Evolutionary conservation across 2,329 filamentous ascomycete species (phyloP).

Genomic region (Aspergillus texensis): DNA sequence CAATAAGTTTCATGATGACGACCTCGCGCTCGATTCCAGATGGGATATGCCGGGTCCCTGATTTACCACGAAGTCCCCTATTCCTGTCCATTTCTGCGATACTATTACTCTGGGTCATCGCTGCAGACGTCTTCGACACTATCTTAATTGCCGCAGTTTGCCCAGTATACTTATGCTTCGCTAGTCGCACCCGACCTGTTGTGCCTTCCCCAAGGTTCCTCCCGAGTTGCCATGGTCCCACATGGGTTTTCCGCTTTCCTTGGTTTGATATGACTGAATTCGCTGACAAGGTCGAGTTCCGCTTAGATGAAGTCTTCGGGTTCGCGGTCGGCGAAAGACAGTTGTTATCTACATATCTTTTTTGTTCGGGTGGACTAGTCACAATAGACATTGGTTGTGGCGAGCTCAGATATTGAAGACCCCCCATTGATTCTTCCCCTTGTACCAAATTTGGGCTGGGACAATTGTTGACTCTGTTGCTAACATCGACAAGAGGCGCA

Average conservation of each 20-base stretch:
- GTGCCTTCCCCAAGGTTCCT: conserved; percentile 87
- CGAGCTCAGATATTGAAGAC: conserved; percentile 21
- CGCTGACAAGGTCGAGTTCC: conserved; percentile 57
- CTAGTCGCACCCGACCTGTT: conserved; percentile 83
- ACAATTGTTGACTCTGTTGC: conserved; percentile 51
- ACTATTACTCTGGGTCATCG: conserved; percentile 81
- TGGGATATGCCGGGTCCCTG: conserved; percentile 72
- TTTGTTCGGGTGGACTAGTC: conserved; percentile 29
- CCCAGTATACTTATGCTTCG: conserved; percentile 75
- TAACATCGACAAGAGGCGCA: conserved; percentile 52
- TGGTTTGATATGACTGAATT: conserved; percentile 58
- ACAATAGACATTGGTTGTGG: conserved; percentile 32
- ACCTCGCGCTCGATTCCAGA: conserved; percentile 92
- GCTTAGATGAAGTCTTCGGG: conserved; percentile 51
- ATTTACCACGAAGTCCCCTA: conserved; percentile 58
- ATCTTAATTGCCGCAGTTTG: conserved; percentile 94
- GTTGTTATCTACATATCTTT: conserved; percentile 50
- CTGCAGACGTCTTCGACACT: conserved; percentile 79
- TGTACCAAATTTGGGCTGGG: conserved; percentile 28
- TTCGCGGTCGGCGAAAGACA: conserved; percentile 56
- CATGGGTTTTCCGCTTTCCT: conserved; percentile 67
- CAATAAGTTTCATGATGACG: conserved; percentile 93
- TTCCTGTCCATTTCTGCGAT: conserved; percentile 79
- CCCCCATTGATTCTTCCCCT: conserved; percentile 13
- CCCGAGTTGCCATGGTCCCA: conserved; percentile 93